phyloP scores from a whole-genome alignment of 1,139 yeast genomes.

The Candida dubliniensis region DNA sequence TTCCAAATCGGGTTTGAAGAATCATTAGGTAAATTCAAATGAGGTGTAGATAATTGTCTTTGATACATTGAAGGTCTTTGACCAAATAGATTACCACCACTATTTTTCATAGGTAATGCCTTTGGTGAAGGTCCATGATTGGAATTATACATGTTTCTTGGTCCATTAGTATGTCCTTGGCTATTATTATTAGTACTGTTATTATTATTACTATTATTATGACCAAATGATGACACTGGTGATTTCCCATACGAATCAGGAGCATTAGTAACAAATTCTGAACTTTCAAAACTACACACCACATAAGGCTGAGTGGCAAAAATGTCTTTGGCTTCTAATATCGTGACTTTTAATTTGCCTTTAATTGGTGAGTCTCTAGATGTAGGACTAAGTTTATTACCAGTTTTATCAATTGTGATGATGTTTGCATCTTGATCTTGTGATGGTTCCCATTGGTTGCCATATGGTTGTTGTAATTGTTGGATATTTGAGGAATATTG shows the following conservation, averaged over 20 bases:
- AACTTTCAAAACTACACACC: constrained; percentile 89
- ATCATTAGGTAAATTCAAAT: constrained; percentile 38
- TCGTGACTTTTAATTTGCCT: constrained; percentile 80
- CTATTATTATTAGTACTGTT: constrained; percentile 2
- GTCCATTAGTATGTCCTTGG: constrained; percentile 2
- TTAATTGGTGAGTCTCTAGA: constrained; percentile 41
- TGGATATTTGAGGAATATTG: neutral
- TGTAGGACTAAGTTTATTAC: constrained; percentile 23
- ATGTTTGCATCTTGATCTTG: constrained; percentile 30
- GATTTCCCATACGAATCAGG: constrained; percentile 62
- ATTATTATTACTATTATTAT: constrained; percentile 5
- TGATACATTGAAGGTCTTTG: constrained; percentile 52
- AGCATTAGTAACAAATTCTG: constrained; percentile 84
- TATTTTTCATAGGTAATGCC: constrained; percentile 20
- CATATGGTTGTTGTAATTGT: constrained; percentile 11
- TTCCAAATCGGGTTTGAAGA: constrained; percentile 77
- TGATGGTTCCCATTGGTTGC: constrained; percentile 22
- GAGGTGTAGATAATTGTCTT: constrained; percentile 67
- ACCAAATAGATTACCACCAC: neutral
- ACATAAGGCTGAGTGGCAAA: constrained; percentile 76
- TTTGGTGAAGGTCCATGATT: constrained; percentile 14
- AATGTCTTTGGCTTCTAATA: constrained; percentile 70
- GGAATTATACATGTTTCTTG: constrained; percentile 16
- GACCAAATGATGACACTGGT: constrained; percentile 34
- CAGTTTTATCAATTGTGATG: constrained; percentile 49